These are phyloP conservation scores for Rosa multiflora DNA, from an alignment of 306 rosid genomes.

Conservation along the genomic window DNA sequence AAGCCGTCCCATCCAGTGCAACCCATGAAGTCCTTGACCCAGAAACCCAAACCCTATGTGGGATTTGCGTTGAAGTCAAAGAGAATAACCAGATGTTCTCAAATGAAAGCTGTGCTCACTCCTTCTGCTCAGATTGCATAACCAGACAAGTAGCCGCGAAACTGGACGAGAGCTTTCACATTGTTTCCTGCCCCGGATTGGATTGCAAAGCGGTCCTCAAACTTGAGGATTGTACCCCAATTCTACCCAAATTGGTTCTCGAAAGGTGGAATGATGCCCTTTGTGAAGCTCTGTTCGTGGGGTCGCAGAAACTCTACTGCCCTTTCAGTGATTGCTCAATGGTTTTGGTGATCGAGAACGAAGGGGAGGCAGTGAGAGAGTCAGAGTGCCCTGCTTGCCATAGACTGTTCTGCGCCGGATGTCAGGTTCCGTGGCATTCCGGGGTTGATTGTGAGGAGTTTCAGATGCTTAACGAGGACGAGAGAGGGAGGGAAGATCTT, in stretches of 20 bases:
- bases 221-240: conserved; percentile 27
- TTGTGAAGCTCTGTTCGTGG: conserved; percentile 24
- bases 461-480: conserved; percentile 31
- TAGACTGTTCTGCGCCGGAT: conserved; percentile 54
- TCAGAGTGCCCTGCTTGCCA: conserved; percentile 60
- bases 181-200: conserved; percentile 42
- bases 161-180: conserved; percentile 28
- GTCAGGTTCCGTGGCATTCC: conserved; percentile 57
- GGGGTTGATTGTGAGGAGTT: conserved; percentile 44
- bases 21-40: neutral
- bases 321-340: conserved; percentile 55
- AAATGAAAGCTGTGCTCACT: conserved; percentile 38
- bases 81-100: conserved; percentile 29
- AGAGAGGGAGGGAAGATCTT: conserved; percentile 42
- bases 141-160: conserved; percentile 44
- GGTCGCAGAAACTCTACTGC: conserved; percentile 33
- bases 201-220: conserved; percentile 32
- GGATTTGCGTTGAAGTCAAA: conserved; percentile 49
- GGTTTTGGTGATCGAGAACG: conserved; percentile 26
- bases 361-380: conserved; percentile 12
- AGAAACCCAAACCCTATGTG: conserved; percentile 29
- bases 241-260: conserved; percentile 37
- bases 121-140: conserved; percentile 54
- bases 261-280: conserved; percentile 46
- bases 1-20: neutral